A percentile compares a stretch with the other conserved stretches of the same genome.
Evolutionary conservation across 2,329 filamentous ascomycete genomes (phyloP).

Genomic region (Delphinella strobiligena): DNA sequence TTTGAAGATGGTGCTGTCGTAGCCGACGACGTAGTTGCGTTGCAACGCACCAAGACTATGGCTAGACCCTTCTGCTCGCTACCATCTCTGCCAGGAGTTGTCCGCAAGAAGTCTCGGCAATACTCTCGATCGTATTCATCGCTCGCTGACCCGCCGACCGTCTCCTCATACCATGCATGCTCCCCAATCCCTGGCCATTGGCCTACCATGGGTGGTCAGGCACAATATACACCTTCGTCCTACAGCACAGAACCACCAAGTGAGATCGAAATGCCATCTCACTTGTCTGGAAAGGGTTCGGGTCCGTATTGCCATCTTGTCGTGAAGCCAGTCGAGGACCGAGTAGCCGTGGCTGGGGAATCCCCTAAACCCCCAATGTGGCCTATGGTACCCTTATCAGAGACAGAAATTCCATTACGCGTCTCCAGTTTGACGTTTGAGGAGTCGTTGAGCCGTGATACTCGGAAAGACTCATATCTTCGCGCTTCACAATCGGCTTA

Average conservation of each 20-base stretch:
- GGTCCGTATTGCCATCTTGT: slow-evolving; percentile 14
- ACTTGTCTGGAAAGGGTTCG: slow-evolving; percentile 12
- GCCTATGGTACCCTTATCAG: slow-evolving; percentile 4
- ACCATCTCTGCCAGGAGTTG: not conserved
- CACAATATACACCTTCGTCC: slow-evolving; percentile 8
- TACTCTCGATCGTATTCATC: not conserved
- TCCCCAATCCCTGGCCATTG: not conserved
- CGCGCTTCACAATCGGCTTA: not conserved
- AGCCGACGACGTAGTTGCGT: too few species aligned
- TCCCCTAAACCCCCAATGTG: slow-evolving; percentile 3
- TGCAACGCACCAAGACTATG: too few species aligned
- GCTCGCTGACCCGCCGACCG: too few species aligned
- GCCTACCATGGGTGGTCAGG: not conserved
- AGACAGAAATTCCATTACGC: slow-evolving; percentile 3
- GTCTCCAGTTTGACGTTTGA: too few species aligned
- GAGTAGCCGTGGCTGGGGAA: too few species aligned
- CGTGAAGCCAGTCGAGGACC: slow-evolving; percentile 1
- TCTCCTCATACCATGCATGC: not conserved
- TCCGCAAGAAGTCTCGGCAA: not conserved
- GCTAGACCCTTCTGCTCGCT: too few species aligned
- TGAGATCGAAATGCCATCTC: slow-evolving; percentile 4
- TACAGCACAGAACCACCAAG: slow-evolving; percentile 8
- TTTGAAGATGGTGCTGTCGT: too few species aligned
- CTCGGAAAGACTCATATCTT: not conserved
- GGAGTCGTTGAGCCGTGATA: too few species aligned